phyloP scores from a whole-genome alignment of 495 filamentous ascomycete species.

The Alectoria sarmentosa region DNA sequence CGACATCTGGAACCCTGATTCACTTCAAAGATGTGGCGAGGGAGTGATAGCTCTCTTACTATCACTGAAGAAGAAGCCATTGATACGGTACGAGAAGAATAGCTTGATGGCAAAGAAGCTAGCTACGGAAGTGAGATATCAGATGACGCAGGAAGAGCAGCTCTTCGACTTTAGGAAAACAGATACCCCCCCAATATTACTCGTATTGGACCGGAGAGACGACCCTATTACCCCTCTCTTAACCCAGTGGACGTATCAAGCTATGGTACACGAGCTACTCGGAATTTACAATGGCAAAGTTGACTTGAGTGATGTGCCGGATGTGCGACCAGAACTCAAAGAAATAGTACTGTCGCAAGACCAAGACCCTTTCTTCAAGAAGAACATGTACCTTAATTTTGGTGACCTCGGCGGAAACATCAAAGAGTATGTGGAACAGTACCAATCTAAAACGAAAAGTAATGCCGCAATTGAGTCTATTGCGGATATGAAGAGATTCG shows the following conservation, averaged over 20 bases:
- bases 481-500: conserved; percentile 96
- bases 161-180: conserved; percentile 94
- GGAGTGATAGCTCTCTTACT: conserved; percentile 76
- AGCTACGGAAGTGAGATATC: conserved; percentile 84
- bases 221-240: conserved; percentile 94
- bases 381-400: conserved; percentile 99
- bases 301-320: conserved; percentile 77
- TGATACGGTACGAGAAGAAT: conserved; percentile 91
- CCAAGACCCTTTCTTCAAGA: conserved; percentile 98
- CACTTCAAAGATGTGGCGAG: conserved; percentile 75
- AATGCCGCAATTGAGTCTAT: conserved; percentile 95
- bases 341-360: conserved; percentile 96
- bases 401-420: conserved; percentile 96
- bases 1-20: conserved; percentile 85
- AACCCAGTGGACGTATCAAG: conserved; percentile 98
- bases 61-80: conserved; percentile 88
- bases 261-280: conserved; percentile 95
- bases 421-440: conserved; percentile 97
- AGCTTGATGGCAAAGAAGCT: conserved; percentile 87
- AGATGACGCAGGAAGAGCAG: conserved; percentile 91
- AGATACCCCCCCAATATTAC: conserved; percentile 87
- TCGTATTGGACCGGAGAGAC: conserved; percentile 86
- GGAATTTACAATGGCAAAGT: conserved; percentile 92
- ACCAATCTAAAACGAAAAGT: conserved; percentile 88
- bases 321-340: conserved; percentile 82